A percentile compares a stretch with the other conserved stretches of the same genome.
Conservation (phyloP, 2,329 filamentous ascomycete species). For the Talaromyces islandicus region DNA sequence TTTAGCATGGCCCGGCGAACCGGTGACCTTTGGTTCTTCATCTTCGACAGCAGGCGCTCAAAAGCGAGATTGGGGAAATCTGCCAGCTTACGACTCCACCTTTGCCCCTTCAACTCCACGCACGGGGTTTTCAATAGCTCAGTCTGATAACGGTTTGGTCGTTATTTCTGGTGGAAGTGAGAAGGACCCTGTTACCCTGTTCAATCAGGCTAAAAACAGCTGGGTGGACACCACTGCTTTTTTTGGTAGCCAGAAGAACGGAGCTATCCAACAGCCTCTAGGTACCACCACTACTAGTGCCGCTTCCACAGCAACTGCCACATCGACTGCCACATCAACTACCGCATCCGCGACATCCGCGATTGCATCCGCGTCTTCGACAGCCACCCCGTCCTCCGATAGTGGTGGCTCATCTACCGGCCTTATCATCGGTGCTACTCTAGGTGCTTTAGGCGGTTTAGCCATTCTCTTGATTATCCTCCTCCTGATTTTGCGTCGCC, state of each 20-base stretch:
- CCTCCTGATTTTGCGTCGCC: conserved; percentile 62
- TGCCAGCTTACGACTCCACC: conserved; percentile 73
- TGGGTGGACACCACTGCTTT: conserved; percentile 69
- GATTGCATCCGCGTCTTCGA: conserved; percentile 25
- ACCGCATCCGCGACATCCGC: conserved; percentile 20
- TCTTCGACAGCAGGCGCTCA: conserved; percentile 34
- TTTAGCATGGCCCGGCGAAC: conserved; percentile 41
- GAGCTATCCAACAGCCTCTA: conserved; percentile 13
- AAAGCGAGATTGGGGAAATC: conserved; percentile 52
- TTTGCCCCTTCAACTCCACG: conserved; percentile 61
- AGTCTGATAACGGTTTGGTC: conserved; percentile 58
- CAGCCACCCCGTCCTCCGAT: conserved; percentile 12
- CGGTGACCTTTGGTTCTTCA: conserved; percentile 36
- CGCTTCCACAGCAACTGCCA: conserved; percentile 26
- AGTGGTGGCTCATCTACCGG: conserved; percentile 29
- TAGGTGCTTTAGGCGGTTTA: conserved; percentile 74
- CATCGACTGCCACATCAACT: conserved; percentile 17
- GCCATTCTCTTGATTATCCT: conserved; percentile 64
- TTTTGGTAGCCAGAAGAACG: conserved; percentile 43
- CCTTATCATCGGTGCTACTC: conserved; percentile 71
- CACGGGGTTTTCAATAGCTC: conserved; percentile 65
- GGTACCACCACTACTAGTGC: conserved; percentile 8
- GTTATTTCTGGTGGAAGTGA: conserved; percentile 72
- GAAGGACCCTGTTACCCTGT: conserved; percentile 66
- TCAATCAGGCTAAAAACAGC: conserved; percentile 66